phyloP scores from a whole-genome alignment of 106 monocot species.

The Gastrodia elata region DNA sequence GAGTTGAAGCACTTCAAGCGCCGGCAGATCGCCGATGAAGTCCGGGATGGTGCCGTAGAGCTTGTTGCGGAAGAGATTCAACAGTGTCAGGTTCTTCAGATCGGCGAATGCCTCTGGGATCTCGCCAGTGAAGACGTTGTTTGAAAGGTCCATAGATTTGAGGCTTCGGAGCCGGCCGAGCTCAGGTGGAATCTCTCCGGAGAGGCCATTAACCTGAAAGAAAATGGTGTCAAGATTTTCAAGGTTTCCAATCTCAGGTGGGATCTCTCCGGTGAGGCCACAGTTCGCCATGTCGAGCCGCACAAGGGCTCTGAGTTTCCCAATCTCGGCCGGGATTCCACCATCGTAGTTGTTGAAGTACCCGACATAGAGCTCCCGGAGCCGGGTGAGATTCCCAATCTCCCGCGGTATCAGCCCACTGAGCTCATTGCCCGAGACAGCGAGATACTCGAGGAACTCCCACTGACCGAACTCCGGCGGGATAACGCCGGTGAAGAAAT shows the following conservation, averaged over 20 bases:
- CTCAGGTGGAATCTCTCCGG: constrained; percentile 45
- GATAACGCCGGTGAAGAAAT: constrained; percentile 74
- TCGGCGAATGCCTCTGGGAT: constrained; percentile 32
- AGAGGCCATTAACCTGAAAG: constrained; percentile 63
- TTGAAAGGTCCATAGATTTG: constrained; percentile 73
- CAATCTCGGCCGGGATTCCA: constrained; percentile 63
- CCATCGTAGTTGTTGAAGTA: constrained; percentile 71
- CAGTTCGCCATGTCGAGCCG: constrained; percentile 77
- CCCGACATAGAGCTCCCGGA: constrained; percentile 66
- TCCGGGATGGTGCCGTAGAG: constrained; percentile 44
- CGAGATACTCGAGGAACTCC: constrained; percentile 61
- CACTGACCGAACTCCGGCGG: constrained; percentile 58
- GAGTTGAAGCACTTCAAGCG: constrained; percentile 36
- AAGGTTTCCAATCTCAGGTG: constrained; percentile 45
- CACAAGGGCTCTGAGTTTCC: constrained; percentile 46
- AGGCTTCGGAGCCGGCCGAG: constrained; percentile 42
- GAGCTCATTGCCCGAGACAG: constrained; percentile 84
- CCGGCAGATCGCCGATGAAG: constrained; percentile 40
- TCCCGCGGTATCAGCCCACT: constrained; percentile 53
- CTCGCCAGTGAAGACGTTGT: constrained; percentile 59
- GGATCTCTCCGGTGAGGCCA: constrained; percentile 64
- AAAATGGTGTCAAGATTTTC: constrained; percentile 76
- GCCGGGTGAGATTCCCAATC: constrained; percentile 40
- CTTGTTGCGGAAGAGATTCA: constrained; percentile 53
- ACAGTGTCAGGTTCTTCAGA: constrained; percentile 43